Percentiles rank a stretch among this genome's conserved stretches.
Evolutionary conservation across 2,329 filamentous ascomycete genomes (phyloP).

Genomic region (Trichoderma asperellum): DNA sequence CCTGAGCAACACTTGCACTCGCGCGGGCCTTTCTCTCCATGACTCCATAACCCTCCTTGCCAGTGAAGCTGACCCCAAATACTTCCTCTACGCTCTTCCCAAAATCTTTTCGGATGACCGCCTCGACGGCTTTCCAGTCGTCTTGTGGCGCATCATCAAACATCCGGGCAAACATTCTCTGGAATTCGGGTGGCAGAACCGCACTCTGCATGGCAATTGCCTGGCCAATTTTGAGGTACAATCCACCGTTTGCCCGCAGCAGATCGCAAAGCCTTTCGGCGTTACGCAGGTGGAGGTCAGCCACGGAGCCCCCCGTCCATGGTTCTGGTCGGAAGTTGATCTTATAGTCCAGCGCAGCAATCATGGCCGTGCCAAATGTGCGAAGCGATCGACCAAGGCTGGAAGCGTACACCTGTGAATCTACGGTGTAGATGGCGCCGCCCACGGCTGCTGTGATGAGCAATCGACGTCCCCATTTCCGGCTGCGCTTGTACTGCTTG

Average conservation of each 20-base stretch:
- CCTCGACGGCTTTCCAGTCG: constrained; percentile 81
- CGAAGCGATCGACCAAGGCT: constrained; percentile 76
- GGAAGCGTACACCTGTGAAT: constrained; percentile 77
- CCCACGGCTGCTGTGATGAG: constrained; percentile 62
- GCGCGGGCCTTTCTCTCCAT: constrained; percentile 66
- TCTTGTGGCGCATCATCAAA: constrained; percentile 98
- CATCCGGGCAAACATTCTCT: constrained; percentile 94
- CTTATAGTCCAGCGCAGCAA: constrained; percentile 92
- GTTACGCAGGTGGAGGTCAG: constrained; percentile 79
- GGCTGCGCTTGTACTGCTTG: constrained; percentile 70
- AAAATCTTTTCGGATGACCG: constrained; percentile 87
- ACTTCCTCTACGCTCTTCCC: constrained; percentile 85
- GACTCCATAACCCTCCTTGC: constrained; percentile 68
- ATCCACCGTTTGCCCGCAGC: constrained; percentile 81
- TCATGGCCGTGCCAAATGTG: constrained; percentile 78
- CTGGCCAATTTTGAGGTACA: constrained; percentile 98
- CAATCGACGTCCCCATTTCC: constrained; percentile 78
- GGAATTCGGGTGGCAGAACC: constrained; percentile 89
- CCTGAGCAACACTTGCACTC: constrained; percentile 92
- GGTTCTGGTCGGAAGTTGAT: constrained; percentile 89
- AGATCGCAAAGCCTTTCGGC: constrained; percentile 82
- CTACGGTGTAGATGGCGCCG: constrained; percentile 68
- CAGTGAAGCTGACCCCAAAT: constrained; percentile 83
- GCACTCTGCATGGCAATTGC: constrained; percentile 98
- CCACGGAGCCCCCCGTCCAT: constrained; percentile 70